Percentiles rank a stretch among this genome's conserved stretches.
These are phyloP conservation scores for Phytophthora hibernalis DNA, from an alignment of 352 stramenopile genomes.

Conservation along the genomic window DNA sequence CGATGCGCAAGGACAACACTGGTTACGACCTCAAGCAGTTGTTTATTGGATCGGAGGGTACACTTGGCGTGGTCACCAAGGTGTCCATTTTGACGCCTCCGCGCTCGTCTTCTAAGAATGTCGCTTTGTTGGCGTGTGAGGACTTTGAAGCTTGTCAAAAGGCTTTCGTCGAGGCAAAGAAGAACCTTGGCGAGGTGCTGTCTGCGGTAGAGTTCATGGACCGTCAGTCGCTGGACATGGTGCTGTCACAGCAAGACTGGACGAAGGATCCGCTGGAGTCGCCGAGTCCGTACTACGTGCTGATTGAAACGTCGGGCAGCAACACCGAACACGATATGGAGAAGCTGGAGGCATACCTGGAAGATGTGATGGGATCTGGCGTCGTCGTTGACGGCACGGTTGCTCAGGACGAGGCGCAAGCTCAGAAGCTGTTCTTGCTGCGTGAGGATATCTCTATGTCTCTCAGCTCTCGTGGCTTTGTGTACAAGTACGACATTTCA, in stretches of 20 bases:
- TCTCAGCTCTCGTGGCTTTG: constrained; percentile 85
- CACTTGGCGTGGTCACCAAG: constrained; percentile 93
- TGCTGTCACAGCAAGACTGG: constrained; percentile 74
- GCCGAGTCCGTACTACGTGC: constrained; percentile 90
- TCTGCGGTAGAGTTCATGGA: constrained; percentile 98
- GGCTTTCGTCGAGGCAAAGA: constrained; percentile 86
- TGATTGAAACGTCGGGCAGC: constrained; percentile 96
- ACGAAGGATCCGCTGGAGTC: constrained; percentile 74
- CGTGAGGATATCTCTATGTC: constrained; percentile 95
- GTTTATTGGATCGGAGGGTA: constrained; percentile 97
- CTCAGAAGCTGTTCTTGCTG: constrained; percentile 93
- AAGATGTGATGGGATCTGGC: constrained; percentile 72
- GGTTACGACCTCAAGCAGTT: constrained; percentile 98
- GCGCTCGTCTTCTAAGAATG: constrained; percentile 69
- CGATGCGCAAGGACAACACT: constrained; percentile 98
- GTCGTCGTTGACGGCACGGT: constrained; percentile 92
- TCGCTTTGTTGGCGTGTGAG: constrained; percentile 90
- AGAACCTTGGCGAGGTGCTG: constrained; percentile 93
- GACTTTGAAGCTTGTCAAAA: constrained; percentile 87
- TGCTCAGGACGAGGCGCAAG: constrained; percentile 92
- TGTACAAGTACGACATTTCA: constrained; percentile 99
- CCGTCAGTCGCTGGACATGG: constrained; percentile 86
- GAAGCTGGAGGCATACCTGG: constrained; percentile 91
- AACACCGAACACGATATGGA: constrained; percentile 92
- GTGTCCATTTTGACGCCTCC: constrained; percentile 42